Base-by-base conservation (phyloP, 2,329 filamentous ascomycete species). In the Exophiala phaeomuriformis region DNA sequence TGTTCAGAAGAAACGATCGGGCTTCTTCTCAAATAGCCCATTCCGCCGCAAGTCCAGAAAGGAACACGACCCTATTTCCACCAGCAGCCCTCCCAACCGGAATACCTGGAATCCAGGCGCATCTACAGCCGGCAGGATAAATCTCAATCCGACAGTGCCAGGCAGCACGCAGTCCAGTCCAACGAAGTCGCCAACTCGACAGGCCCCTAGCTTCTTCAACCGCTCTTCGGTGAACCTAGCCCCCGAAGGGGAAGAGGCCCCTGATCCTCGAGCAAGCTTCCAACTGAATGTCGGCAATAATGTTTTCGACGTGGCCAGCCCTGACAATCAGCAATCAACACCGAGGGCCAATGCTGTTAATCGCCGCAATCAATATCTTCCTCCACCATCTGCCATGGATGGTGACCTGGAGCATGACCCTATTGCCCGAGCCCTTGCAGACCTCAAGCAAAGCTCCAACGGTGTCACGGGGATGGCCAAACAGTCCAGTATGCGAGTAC, bases 231-330 rank as follows among this genome's bases (percentile, higher is more conserved):
- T 32, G 19, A 49, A 46, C 29, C 60, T 52, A 35, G 57, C 53
- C 12, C 52, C 54, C 7, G 75, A 74, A 49, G 94, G 89, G 64
- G 89, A 88, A 2, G 88, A 94, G 49, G 86, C 87, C 1, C 90
- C 93, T 36, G 93, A 96, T 66, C 90, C 91, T 52, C 85, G 93
- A 58, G 90, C 91, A 37, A 95, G 86, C 67, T 84, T 97, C 64
- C 91, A 95, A 57, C 77, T 98, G 30, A 96, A 96, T 64, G 82
- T 98, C 51, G 93, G 93, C 5, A 89, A 94, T 64, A 98, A 98
- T 64, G 89, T 98, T 7, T 95, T 98, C 64, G 84, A 95, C 52
- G 91, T 98, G 6, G 86, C 87, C 8, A 86, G 86, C 5, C 85
- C 88, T 0, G 87, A 91, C 55, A 79, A 77, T 60, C 77, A 77